phyloP scores from a whole-genome alignment of 139 green algal species.

The Coelastrella sp. region DNA sequence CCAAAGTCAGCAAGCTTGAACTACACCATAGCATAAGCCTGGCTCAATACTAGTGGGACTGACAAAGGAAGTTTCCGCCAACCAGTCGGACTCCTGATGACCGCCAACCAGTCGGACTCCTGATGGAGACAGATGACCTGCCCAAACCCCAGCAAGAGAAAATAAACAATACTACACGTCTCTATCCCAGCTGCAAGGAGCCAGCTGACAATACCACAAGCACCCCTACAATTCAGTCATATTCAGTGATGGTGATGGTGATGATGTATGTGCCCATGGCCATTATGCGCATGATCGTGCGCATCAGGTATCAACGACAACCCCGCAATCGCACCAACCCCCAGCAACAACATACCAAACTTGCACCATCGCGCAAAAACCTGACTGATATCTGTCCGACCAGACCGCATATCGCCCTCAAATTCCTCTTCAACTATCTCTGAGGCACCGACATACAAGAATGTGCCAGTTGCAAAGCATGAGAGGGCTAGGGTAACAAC shows the following conservation, averaged over 20 bases:
- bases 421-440: conserved; percentile 72
- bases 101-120: too few species aligned
- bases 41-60: too few species aligned
- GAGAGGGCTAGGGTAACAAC: conserved; percentile 56
- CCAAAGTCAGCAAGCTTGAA: too few species aligned
- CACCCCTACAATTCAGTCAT: not conserved
- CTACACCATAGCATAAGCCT: too few species aligned
- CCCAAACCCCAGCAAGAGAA: too few species aligned
- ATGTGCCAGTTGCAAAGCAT: conserved; percentile 69
- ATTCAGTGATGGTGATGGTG: conserved; percentile 32
- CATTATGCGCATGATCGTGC: conserved; percentile 48
- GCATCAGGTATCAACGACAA: conserved; percentile 49
- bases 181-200: too few species aligned
- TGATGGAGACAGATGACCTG: too few species aligned
- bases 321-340: conserved; percentile 53
- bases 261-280: not conserved
- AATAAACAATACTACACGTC: too few species aligned
- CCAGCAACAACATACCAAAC: conserved; percentile 54
- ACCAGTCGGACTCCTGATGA: too few species aligned
- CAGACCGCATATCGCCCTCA: conserved; percentile 58
- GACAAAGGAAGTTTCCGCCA: too few species aligned
- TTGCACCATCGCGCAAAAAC: conserved; percentile 53
- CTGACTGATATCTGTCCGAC: conserved; percentile 47
- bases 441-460: conserved; percentile 65
- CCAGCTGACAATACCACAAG: too few species aligned